phyloP scores from a whole-genome alignment of 2,329 filamentous ascomycete genomes.

The Fusarium sp. region DNA sequence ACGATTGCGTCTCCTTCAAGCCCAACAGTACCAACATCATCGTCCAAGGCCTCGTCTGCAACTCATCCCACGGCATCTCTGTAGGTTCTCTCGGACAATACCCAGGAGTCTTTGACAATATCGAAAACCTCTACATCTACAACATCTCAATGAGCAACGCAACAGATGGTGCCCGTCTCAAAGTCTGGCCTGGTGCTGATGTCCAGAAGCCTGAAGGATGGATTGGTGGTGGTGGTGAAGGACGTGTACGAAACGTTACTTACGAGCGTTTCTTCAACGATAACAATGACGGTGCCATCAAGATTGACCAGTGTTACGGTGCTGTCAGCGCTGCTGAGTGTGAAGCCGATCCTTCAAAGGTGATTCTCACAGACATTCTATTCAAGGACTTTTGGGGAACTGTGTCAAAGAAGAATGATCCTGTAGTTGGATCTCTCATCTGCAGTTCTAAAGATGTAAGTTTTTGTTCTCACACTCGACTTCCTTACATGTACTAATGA shows the following conservation, averaged over 20 bases:
- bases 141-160: slow-evolving; percentile 69
- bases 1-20: slow-evolving; percentile 78
- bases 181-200: slow-evolving; percentile 72
- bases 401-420: slow-evolving; percentile 36
- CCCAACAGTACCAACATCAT: slow-evolving; percentile 77
- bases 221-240: slow-evolving; percentile 64
- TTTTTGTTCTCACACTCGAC: not conserved
- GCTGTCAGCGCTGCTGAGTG: not conserved
- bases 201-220: slow-evolving; percentile 57
- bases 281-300: slow-evolving; percentile 64
- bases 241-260: slow-evolving; percentile 73
- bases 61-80: slow-evolving; percentile 77
- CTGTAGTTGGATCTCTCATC: slow-evolving; percentile 38
- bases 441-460: slow-evolving; percentile 42
- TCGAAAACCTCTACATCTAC: slow-evolving; percentile 74
- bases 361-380: slow-evolving; percentile 36
- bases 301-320: slow-evolving; percentile 39
- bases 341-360: slow-evolving; percentile 1
- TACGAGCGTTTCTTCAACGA: slow-evolving; percentile 71
- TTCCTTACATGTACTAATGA: not conserved
- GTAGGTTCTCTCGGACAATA: slow-evolving; percentile 80
- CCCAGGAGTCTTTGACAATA: slow-evolving; percentile 69
- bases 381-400: slow-evolving; percentile 45
- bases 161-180: slow-evolving; percentile 75
- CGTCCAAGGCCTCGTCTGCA: slow-evolving; percentile 74